These are phyloP conservation scores for Aspergillus spinulosporus DNA, from an alignment of 2,329 filamentous ascomycete species.

Conservation along the genomic window DNA sequence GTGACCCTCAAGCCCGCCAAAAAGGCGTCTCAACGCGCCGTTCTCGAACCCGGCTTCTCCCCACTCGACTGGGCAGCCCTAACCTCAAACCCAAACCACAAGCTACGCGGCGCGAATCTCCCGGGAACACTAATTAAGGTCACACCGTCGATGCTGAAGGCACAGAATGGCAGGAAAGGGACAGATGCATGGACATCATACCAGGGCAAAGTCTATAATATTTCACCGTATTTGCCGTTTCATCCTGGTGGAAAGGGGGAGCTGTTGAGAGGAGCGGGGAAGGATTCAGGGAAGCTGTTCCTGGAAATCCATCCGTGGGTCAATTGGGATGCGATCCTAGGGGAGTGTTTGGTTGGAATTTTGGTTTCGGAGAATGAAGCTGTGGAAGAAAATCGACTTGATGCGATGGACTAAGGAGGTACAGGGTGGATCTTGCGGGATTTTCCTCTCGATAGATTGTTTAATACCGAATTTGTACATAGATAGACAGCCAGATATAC, in stretches of 20 bases:
- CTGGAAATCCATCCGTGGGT: constrained; percentile 67
- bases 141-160: constrained; percentile 75
- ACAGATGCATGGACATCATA: constrained; percentile 88
- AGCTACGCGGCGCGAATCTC: constrained; percentile 61
- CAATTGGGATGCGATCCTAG: constrained; percentile 67
- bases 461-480: not conserved
- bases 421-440: not conserved
- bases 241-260: constrained; percentile 77
- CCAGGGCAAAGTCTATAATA: constrained; percentile 89
- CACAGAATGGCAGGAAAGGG: constrained; percentile 78
- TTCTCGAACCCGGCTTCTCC: constrained; percentile 83
- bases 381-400: constrained; percentile 43
- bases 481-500: not conserved
- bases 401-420: constrained; percentile 60
- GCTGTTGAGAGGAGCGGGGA: constrained; percentile 62
- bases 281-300: constrained; percentile 65
- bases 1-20: constrained; percentile 51
- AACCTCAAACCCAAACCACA: constrained; percentile 59
- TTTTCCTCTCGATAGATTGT: not conserved
- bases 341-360: constrained; percentile 62
- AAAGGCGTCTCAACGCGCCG: constrained; percentile 45
- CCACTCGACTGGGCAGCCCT: constrained; percentile 94
- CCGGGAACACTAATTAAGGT: constrained; percentile 66
- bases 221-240: constrained; percentile 83
- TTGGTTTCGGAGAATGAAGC: constrained; percentile 57